Evolutionary conservation across 2,329 filamentous ascomycete species (phyloP), one percentile per base, ranked within the genome.

Genomic region (Monosporascus ibericus): DNA sequence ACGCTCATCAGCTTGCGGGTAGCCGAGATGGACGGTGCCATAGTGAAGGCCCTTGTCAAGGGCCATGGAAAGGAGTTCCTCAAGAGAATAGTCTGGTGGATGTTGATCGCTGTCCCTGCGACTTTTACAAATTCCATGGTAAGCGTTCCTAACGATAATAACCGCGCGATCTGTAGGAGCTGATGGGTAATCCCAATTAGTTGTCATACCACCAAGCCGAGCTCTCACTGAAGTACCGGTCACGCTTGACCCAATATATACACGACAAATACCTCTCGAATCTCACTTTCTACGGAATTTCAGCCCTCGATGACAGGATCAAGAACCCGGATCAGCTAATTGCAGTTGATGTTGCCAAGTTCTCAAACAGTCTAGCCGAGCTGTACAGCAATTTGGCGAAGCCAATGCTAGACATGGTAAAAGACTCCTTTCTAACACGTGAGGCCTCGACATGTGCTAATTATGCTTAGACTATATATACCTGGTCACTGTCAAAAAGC

Each of bases 111-210:
- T 25, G 80, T 99, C 17, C 94, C 94, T 9, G 94, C 94, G 1
- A 97, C 94, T 0, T 96, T 97, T 68, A 99, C 94, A 40, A 99
- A 99, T 71, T 96, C 92, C 1, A 99, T 99, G 94, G 89, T 94
- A 71, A 70, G 82, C 68, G 11, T 8, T 7, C 4, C 15, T 14
- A 3, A 47, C 3, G 22, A 8, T 27, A 5, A 18, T 30, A 34
- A 8, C 7, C 3, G 6, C 3, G 9, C 3, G 6, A 1, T 8
- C 15, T 5, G 7, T 0, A 15, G 9, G 37, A 7, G 9, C 40
- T 47, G 9, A 30, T 14, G n/a, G 15, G n/a, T 17, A 15, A 37
- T 52, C 11, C 14, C 22, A 25, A 25, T n/a, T 64, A 95, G 90
- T 79, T 97, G 44, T 95, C 92, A 25, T 97, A 96, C 69, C 94